These are phyloP conservation scores for Staphylotrichum tortipilum DNA, from an alignment of 495 filamentous ascomycete species.

Conservation along the genomic window DNA sequence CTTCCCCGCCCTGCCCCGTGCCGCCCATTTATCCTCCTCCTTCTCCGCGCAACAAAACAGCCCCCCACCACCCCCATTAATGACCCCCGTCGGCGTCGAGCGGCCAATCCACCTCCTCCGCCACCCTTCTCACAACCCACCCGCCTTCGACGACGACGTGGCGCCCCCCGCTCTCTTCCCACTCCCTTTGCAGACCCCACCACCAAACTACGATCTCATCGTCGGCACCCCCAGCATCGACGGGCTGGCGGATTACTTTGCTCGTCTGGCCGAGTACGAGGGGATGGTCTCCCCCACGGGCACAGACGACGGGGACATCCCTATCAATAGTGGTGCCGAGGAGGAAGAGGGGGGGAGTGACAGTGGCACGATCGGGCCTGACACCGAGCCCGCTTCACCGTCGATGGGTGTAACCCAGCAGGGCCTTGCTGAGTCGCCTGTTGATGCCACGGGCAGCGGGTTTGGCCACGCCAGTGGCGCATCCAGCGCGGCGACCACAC, in stretches of 20 bases:
- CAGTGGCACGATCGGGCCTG: too few species aligned
- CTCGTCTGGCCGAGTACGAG: conserved; percentile 41
- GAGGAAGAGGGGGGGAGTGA: neutral
- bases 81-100: conserved; percentile 16
- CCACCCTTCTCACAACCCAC: conserved; percentile 82
- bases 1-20: conserved; percentile 19
- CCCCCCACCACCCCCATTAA: too few species aligned
- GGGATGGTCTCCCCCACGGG: too few species aligned
- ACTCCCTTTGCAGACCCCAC: conserved; percentile 59
- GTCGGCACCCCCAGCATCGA: conserved; percentile 73
- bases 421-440: too few species aligned
- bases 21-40: conserved; percentile 22
- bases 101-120: conserved; percentile 86
- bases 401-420: too few species aligned
- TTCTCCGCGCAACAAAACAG: conserved; percentile 1
- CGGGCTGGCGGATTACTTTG: conserved; percentile 85
- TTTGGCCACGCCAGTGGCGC: too few species aligned
- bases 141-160: conserved; percentile 78
- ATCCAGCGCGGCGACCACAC: too few species aligned
- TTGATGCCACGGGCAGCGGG: too few species aligned
- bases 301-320: too few species aligned
- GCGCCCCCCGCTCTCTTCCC: conserved; percentile 75
- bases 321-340: too few species aligned
- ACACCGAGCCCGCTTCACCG: too few species aligned
- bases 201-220: conserved; percentile 78